Base-by-base conservation (phyloP, 768 basidiomycete genomes). In the Mycena haematopus region DNA sequence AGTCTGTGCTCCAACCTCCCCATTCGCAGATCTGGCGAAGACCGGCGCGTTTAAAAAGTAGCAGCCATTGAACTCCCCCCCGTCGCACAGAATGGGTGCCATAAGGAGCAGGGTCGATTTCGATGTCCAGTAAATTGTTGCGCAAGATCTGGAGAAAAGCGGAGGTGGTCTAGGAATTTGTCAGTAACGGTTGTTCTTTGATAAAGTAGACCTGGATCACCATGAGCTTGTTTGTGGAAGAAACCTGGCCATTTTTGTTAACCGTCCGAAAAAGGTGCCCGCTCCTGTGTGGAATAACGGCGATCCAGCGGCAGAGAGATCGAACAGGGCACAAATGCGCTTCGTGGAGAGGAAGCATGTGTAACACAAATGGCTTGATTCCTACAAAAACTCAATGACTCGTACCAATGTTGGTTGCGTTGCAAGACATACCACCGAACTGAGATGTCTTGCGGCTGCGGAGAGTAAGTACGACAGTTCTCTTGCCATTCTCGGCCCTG, bases 1-100 rank as follows among this genome's bases (percentile, higher is more conserved):
- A 78, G 35, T 80, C 75, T 0, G 68, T 74, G 57, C 73, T 76
- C 80, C 80, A 82, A 0, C 80, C 81, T 27, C 77, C 80, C 79
- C 80, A 82, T 29, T 77, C 75, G 58, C 80, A 82, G 24, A 82
- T 77, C 11, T 63, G 58, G 0, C 73, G 61, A 0, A 81, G 60
- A 0, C 69, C 62, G 77, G 78, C 80, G 1, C 74, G 69, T 1
- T 68, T 56, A 9, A 68, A 63, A 8, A 69, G 58, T 15, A 71
- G 60, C 14, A 82, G 68, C 31, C 73, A 80, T 56, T 82, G 79
- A 57, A 77, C 78, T 0, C 79, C 78, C 14, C 78, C 77, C 25
- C 74, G 71, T 7, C 73, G 71, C 65, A 82, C 78, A 0, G 79
- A 76, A 62, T 79, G 78, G 1, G 76, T 79, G 19, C 79, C 75